Evolutionary conservation across 768 basidiomycete genomes (phyloP).

Genomic region (Agaricus sinodeliciosus): DNA sequence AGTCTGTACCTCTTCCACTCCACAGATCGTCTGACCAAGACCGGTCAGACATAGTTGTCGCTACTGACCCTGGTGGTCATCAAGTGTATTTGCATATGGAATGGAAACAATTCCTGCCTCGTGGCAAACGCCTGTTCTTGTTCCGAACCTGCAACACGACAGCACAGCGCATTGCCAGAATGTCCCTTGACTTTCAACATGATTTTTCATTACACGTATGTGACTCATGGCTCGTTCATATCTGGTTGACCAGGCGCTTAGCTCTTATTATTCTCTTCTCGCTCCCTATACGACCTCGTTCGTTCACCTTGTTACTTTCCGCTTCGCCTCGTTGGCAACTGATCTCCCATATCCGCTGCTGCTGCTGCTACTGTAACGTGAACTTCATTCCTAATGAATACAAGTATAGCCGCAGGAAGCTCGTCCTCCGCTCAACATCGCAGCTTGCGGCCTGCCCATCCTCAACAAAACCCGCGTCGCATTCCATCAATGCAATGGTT

Average conservation of each 20-base stretch:
- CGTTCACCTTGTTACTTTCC: neutral
- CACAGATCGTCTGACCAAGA: neutral
- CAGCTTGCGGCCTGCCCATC: conserved; percentile 13
- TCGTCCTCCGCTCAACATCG: conserved; percentile 6
- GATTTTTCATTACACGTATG: conserved; percentile 3
- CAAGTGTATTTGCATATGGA: neutral
- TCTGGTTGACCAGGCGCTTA: conserved; percentile 9
- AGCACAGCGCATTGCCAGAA: conserved; percentile 10
- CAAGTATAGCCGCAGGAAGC: conserved; percentile 9
- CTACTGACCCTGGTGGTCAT: conserved; percentile 1
- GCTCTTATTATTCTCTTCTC: conserved; percentile 8
- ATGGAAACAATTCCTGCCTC: conserved; percentile 5
- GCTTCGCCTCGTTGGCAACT: conserved; percentile 7
- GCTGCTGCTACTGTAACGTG: neutral
- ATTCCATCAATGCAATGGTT: conserved; percentile 58
- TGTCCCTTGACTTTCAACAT: neutral
- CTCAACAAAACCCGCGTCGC: conserved; percentile 18
- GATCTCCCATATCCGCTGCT: neutral
- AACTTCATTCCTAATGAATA: conserved; percentile 10
- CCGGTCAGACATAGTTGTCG: neutral
- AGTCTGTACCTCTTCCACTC: neutral
- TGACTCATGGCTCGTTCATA: conserved; percentile 14
- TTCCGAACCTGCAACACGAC: conserved; percentile 4
- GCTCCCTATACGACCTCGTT: conserved; percentile 1
- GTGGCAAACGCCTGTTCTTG: conserved; percentile 7